Base-by-base conservation (phyloP, 495 filamentous ascomycete species). In the Aspergillus heteromorphus region DNA sequence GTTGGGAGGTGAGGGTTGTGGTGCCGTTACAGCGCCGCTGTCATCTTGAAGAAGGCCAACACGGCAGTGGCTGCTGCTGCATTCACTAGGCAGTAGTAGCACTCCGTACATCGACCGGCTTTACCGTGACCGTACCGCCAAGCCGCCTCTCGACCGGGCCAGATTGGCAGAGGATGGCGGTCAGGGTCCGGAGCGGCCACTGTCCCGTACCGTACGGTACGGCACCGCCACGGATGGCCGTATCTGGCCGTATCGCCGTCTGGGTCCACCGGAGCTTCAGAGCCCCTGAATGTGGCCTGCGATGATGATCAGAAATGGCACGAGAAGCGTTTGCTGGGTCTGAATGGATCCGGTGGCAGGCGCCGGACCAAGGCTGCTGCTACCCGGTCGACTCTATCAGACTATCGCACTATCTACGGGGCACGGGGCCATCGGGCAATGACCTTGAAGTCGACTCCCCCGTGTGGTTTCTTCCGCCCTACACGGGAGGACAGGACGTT, bases 41-140 rank as follows among this genome's bases (percentile, higher is more conserved):
- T 53, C 51, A 53, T 53, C 51, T 43, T 43, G 52, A 20, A 51
- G 54, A 40, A 50, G 40, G 19, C 27, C 38, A 49, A 45, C 27
- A 30, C 48, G 47, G 54, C 18, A 40, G 48, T 48, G 21, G 43
- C 43, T 27, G 16, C 11, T 1, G 21, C 27, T 45, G 4, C 8
- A 23, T 10, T 16, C n/a, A 13, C n/a, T n/a, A n/a, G n/a, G n/a
- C n/a, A n/a, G n/a, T n/a, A n/a, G n/a, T n/a, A n/a, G n/a, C n/a
- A n/a, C n/a, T n/a, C n/a, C n/a, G n/a, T n/a, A n/a, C n/a, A n/a
- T n/a, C n/a, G n/a, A 18, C 17, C 4, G 17, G 25, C 16, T 40
- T 50, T 51, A 53, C 51, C 30, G 29, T 38, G 30, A 31, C 51
- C 51, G 29, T 43, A 45, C 51, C 41, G 18, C 51, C 9, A 20